Evolutionary conservation across 2,329 filamentous ascomycete species (phyloP).

Genomic region (Cercospora brassicicola): DNA sequence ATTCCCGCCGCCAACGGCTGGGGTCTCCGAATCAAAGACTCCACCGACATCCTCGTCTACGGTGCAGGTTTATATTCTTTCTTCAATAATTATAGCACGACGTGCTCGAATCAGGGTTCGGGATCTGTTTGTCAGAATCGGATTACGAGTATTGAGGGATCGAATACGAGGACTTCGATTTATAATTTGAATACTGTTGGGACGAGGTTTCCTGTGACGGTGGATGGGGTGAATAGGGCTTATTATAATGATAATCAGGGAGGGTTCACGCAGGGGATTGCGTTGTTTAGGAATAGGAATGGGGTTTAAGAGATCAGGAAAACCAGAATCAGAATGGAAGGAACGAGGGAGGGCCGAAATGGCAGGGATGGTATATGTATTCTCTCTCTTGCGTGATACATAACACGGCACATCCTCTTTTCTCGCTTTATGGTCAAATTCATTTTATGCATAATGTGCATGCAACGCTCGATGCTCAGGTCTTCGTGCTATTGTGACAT

Average conservation of each 20-base stretch:
- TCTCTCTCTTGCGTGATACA: not conserved
- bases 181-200: conserved; percentile 46
- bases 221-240: conserved; percentile 48
- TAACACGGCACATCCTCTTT: not conserved
- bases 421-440: not conserved
- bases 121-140: conserved; percentile 50
- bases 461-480: not conserved
- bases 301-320: not conserved
- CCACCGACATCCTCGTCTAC: conserved; percentile 58
- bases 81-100: conserved; percentile 61
- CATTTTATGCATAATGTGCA: not conserved
- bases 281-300: conserved; percentile 38
- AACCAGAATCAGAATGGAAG: not conserved
- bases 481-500: not conserved
- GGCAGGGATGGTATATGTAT: not conserved
- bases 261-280: conserved; percentile 48
- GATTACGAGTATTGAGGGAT: conserved; percentile 52
- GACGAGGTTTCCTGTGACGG: conserved; percentile 48
- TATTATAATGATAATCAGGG: conserved; percentile 50
- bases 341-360: not conserved
- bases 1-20: conserved; percentile 56
- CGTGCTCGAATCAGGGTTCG: conserved; percentile 43
- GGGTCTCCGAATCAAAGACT: conserved; percentile 63
- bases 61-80: conserved; percentile 68
- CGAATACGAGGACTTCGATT: conserved; percentile 41